phyloP scores from a whole-genome alignment of 805 yeast species.

The baker's yeast (Saccharomyces cerevisiae) region DNA sequence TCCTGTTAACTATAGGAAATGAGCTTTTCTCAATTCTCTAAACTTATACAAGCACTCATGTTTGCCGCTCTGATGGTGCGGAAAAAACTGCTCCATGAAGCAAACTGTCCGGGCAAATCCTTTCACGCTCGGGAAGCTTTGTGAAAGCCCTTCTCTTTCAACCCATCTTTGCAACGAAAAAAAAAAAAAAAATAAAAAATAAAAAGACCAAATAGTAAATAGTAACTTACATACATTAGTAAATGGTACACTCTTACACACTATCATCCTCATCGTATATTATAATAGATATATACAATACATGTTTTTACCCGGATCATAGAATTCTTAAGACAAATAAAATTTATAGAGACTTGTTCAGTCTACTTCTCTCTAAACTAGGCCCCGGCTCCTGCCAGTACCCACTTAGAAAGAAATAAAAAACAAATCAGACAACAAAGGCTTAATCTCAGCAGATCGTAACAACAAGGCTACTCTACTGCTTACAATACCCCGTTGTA shows the following conservation, averaged over 20 bases:
- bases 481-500: constrained; percentile 42
- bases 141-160: background rate
- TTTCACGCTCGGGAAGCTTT: background rate
- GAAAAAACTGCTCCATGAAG: background rate
- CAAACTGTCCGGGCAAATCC: background rate
- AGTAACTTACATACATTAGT: no score
- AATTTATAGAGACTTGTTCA: background rate
- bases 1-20: background rate
- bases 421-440: constrained; percentile 16
- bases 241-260: no score
- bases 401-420: constrained; percentile 3
- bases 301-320: background rate
- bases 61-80: background rate
- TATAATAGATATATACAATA: no score
- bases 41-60: background rate
- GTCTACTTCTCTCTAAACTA: constrained; percentile 4
- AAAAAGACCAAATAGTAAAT: no score
- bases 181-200: background rate
- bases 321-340: background rate
- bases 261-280: no score
- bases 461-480: constrained; percentile 48
- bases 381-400: constrained; percentile 7
- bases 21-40: background rate
- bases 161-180: background rate
- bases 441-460: constrained; percentile 40